Evolutionary conservation across 495 filamentous ascomycete species (phyloP).

Genomic region (Gamarada debralockiae): DNA sequence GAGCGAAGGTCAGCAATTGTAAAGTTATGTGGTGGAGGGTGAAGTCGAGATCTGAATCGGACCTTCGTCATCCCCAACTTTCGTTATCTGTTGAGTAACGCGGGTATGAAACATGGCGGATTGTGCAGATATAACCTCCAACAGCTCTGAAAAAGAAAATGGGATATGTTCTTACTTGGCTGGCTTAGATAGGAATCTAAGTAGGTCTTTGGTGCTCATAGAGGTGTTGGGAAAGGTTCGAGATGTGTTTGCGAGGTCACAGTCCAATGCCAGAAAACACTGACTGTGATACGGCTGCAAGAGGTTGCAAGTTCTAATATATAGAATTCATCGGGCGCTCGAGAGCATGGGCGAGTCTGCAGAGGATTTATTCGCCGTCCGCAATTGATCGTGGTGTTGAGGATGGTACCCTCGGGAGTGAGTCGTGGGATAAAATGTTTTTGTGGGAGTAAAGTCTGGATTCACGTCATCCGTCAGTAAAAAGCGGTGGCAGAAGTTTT

Average conservation of each 20-base stretch:
- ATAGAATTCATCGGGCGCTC: constrained; percentile 8
- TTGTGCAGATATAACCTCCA: background rate
- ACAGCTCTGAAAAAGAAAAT: background rate
- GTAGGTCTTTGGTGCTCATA: constrained; percentile 91
- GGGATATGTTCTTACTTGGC: constrained; percentile 67
- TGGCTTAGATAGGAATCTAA: constrained; percentile 93
- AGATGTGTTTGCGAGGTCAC: constrained; percentile 8
- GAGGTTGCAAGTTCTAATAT: background rate
- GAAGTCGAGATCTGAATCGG: background rate
- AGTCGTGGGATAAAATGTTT: background rate
- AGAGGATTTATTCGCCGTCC: background rate
- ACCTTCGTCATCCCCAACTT: too few species aligned
- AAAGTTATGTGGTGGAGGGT: background rate
- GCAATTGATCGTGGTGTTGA: background rate
- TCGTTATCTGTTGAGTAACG: too few species aligned
- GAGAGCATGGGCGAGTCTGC: background rate
- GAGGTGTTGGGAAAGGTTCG: constrained; percentile 40
- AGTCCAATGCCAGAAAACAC: constrained; percentile 17
- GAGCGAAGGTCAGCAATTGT: constrained; percentile 10
- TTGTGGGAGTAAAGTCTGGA: background rate
- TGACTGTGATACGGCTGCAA: constrained; percentile 9
- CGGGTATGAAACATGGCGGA: too few species aligned
- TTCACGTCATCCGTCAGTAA: background rate
- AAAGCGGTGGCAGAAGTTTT: background rate
- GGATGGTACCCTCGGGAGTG: background rate